Percentiles rank a stretch among this genome's conserved stretches.
Evolutionary conservation across 495 filamentous ascomycete species (phyloP).

Genomic region (Xylaria venustula): DNA sequence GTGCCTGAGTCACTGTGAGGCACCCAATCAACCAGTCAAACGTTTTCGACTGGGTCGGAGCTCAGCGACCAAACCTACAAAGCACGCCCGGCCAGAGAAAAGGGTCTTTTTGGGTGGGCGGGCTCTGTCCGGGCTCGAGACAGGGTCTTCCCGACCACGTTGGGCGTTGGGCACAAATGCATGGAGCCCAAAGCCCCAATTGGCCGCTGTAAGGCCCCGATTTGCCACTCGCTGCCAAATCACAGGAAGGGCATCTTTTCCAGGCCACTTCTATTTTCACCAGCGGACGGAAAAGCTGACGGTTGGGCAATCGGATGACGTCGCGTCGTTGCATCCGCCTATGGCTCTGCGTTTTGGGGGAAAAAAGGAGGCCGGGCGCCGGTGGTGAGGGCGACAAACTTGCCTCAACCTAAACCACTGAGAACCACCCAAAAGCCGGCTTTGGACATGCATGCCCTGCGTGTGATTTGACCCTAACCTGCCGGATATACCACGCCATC

Average conservation of each 20-base stretch:
- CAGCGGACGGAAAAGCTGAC: not conserved
- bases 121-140: no score
- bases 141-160: slow-evolving; percentile 5
- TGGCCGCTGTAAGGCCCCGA: slow-evolving; percentile 5
- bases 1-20: slow-evolving; percentile 19
- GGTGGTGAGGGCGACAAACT: not conserved
- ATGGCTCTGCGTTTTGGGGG: not conserved
- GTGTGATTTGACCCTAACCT: slow-evolving; percentile 5
- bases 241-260: slow-evolving; percentile 2
- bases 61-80: not conserved
- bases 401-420: slow-evolving; percentile 8
- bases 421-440: slow-evolving; percentile 7
- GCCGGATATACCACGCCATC: not conserved
- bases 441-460: slow-evolving; percentile 8
- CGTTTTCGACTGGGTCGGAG: slow-evolving; percentile 10
- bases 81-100: not conserved
- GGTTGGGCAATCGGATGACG: slow-evolving; percentile 21
- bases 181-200: slow-evolving; percentile 2
- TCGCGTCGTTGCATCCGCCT: slow-evolving; percentile 13
- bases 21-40: slow-evolving; percentile 16
- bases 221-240: slow-evolving; percentile 18
- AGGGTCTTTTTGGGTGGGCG: no score
- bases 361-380: not conserved
- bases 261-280: not conserved
- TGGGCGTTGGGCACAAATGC: slow-evolving; percentile 20